Evolutionary conservation across 495 filamentous ascomycete species (phyloP), one percentile per base, ranked within the genome.

Genomic region (Clohesyomyces aquaticus): DNA sequence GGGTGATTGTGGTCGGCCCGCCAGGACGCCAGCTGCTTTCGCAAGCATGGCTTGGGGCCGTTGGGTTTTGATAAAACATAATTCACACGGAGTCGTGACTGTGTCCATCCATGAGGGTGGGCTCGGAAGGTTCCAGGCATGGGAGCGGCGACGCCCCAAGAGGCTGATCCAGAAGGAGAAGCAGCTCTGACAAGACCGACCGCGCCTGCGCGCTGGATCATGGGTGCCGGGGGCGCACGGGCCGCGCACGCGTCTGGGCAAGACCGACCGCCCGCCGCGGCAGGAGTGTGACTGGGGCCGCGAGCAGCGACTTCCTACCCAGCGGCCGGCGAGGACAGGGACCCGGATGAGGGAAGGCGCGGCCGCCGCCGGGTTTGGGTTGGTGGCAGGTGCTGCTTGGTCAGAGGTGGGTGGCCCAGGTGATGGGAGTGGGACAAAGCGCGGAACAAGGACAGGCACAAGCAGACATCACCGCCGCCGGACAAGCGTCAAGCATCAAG

Each of bases 21-120:
- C 55, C 61, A 35, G 57, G 22, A 26, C 38, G 60, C 55, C 43
- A 28, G 58, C 49, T 45, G 59, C 59, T 50, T 63, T 46, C 49
- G 61, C 66, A 65, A 61, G 66, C 66, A 68, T 68, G 55, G 65
- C 59, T 68, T 67, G 65, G 66, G 66, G 61, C 61, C 49, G 60
- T 64, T 60, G 66, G 66, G 66, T 59, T 68, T 59, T 69, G 66
- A 69, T 69, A 69, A 65, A 61, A 61, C 66, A 69, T 69, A 57
- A 65, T 65, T 65, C 66, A 65, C 66, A 45, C 48, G 45, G 43
- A 38, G 43, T 43, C 29, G 62, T 65, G 64, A 67, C 55, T 51
- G 57, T 50, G 62, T 59, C 46, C 45, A 56, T 59, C 46, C 51
- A 52, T 63, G 52, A 55, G 29, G 43, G n/a, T n/a, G n/a, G n/a